Evolutionary conservation across 2,329 filamentous ascomycete species (phyloP).

Genomic region (Colletotrichum zoysiae): DNA sequence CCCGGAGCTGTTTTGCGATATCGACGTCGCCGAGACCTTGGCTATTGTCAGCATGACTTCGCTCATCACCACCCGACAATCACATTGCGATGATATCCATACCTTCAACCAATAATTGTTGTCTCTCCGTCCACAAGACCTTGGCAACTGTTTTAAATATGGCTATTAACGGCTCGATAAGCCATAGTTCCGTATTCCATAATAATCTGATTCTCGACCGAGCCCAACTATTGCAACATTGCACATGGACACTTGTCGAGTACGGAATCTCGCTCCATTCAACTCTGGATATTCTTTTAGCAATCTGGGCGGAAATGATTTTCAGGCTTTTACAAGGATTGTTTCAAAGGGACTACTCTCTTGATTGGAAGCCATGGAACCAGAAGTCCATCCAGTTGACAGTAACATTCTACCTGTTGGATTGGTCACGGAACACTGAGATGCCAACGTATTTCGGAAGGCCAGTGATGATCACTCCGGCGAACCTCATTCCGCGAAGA

Average conservation of each 20-base stretch:
- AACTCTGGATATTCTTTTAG: not conserved
- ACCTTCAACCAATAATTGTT: conserved; percentile 2
- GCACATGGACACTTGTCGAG: not conserved
- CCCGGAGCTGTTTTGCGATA: not conserved
- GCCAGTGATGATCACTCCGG: conserved; percentile 10
- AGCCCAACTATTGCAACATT: not conserved
- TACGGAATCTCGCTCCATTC: conserved; percentile 16
- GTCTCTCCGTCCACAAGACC: conserved; percentile 27
- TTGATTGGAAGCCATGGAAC: not conserved
- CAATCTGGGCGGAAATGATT: not conserved
- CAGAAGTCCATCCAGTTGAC: not conserved
- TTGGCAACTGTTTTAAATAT: conserved; percentile 30
- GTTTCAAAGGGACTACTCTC: not conserved
- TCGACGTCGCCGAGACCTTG: conserved; percentile 31
- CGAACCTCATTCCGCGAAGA: conserved; percentile 31
- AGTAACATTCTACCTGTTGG: not conserved
- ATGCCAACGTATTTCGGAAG: conserved; percentile 8
- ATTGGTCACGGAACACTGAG: conserved; percentile 8
- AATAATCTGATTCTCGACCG: not conserved
- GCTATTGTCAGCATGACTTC: conserved; percentile 19
- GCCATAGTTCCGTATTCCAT: not conserved
- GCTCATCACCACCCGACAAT: conserved; percentile 20
- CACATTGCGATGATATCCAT: not conserved
- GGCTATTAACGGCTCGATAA: conserved; percentile 6
- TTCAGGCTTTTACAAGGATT: not conserved